Evolutionary conservation across 2,329 filamentous ascomycete species (phyloP).

Genomic region (Magnaporthiopsis poae): DNA sequence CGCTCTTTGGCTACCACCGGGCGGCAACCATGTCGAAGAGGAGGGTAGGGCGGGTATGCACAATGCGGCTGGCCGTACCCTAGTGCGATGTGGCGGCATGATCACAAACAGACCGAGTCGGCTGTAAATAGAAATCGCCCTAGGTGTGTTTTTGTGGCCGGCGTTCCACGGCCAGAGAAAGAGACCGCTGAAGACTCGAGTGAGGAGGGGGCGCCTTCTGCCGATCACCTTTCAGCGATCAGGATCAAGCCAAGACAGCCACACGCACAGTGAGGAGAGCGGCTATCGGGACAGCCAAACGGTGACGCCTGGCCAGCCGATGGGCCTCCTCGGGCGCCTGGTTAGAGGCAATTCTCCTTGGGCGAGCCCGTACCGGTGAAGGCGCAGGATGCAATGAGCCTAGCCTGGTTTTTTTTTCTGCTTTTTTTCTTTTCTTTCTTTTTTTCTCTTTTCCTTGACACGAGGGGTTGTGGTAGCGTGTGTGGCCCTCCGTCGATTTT

Average conservation of each 20-base stretch:
- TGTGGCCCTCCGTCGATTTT: not conserved
- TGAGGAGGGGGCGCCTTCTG: not conserved
- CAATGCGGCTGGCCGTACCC: not conserved
- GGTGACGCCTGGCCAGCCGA: not conserved
- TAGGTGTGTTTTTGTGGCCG: not conserved
- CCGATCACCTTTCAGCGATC: not conserved
- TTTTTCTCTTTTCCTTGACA: too few species aligned
- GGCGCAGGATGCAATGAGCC: conserved; percentile 14
- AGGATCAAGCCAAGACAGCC: not conserved
- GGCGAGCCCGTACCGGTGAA: conserved; percentile 9
- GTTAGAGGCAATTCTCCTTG: conserved; percentile 21
- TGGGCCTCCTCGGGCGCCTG: conserved; percentile 14
- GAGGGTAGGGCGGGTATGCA: conserved; percentile 5
- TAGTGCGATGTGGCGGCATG: not conserved
- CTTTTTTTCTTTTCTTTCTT: not conserved
- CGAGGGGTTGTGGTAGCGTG: not conserved
- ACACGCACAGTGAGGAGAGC: not conserved
- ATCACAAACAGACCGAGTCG: not conserved
- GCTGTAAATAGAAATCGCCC: not conserved
- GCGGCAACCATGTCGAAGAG: too few species aligned
- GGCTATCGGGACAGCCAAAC: not conserved
- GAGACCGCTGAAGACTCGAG: not conserved
- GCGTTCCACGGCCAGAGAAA: not conserved
- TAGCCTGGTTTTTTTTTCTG: conserved; percentile 23
- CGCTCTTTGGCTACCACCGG: not conserved